phyloP scores from a whole-genome alignment of 495 filamentous ascomycete genomes.

The Penicillium daleae region DNA sequence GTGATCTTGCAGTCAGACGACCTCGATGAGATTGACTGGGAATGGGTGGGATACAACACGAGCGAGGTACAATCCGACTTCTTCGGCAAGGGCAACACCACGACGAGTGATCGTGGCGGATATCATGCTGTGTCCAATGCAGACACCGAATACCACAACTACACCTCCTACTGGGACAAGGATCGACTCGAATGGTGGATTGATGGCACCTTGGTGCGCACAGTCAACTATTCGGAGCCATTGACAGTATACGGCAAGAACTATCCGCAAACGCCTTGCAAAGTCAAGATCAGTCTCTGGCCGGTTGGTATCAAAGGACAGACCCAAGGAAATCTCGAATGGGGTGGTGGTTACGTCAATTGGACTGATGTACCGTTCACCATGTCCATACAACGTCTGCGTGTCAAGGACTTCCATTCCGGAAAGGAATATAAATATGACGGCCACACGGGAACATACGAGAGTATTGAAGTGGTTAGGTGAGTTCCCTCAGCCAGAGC shows the following conservation, averaged over 20 bases:
- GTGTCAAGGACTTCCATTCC: constrained; percentile 39
- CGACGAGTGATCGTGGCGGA: constrained; percentile 64
- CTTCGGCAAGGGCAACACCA: constrained; percentile 81
- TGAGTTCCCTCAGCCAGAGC: constrained; percentile 19
- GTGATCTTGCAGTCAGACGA: constrained; percentile 80
- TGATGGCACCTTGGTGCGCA: constrained; percentile 68
- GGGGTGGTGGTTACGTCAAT: constrained; percentile 74
- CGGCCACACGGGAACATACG: constrained; percentile 33
- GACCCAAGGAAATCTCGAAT: constrained; percentile 54
- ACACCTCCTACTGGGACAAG: constrained; percentile 80
- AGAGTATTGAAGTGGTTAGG: constrained; percentile 49
- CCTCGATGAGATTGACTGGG: constrained; percentile 88
- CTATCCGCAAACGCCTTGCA: constrained; percentile 76
- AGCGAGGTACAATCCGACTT: constrained; percentile 78
- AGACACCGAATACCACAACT: constrained; percentile 68
- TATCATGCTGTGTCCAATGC: constrained; percentile 56
- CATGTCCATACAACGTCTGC: constrained; percentile 62
- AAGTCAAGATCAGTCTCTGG: constrained; percentile 31
- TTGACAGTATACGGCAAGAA: constrained; percentile 51
- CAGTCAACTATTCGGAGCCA: constrained; percentile 50
- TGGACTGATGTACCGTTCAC: constrained; percentile 60
- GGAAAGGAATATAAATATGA: constrained; percentile 41
- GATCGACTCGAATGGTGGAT: constrained; percentile 75
- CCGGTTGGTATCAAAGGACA: constrained; percentile 49
- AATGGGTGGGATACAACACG: constrained; percentile 51